These are phyloP conservation scores for Neurospora sp. DNA, from an alignment of 495 filamentous ascomycete species.

Conservation along the genomic window DNA sequence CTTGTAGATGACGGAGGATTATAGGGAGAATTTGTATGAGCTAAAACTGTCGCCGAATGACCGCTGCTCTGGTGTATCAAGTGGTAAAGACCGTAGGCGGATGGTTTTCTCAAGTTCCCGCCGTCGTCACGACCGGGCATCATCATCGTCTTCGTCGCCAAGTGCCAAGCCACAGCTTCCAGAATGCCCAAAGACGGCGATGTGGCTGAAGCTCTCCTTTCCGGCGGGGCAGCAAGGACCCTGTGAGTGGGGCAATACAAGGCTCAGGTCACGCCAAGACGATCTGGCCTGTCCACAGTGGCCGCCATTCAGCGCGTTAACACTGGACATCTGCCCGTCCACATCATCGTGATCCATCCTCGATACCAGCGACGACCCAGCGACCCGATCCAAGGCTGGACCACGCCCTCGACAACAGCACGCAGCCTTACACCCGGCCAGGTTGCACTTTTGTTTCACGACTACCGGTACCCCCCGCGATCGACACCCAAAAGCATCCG, in stretches of 20 bases:
- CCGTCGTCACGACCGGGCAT: neutral
- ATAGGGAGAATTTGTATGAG: neutral
- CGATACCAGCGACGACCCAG: neutral
- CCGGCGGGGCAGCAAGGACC: neutral
- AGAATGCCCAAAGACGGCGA: neutral
- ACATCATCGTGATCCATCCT: neutral
- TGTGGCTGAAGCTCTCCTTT: constrained; percentile 16
- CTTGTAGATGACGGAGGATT: neutral
- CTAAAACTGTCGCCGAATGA: neutral
- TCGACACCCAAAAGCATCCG: neutral
- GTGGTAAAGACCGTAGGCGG: neutral
- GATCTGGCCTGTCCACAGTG: neutral
- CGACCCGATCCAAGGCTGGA: neutral
- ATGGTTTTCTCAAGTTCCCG: neutral
- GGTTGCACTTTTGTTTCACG: neutral
- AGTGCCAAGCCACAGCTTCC: neutral
- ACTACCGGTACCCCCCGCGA: neutral
- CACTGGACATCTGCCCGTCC: neutral
- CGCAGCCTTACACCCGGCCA: neutral
- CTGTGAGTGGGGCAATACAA: neutral
- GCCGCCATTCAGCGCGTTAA: neutral
- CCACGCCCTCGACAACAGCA: neutral
- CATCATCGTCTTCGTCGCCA: neutral
- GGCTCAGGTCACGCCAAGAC: neutral
- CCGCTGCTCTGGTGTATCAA: neutral